These are phyloP conservation scores for Talaromyces thailandensis DNA, from an alignment of 495 filamentous ascomycete genomes.

Conservation along the genomic window DNA sequence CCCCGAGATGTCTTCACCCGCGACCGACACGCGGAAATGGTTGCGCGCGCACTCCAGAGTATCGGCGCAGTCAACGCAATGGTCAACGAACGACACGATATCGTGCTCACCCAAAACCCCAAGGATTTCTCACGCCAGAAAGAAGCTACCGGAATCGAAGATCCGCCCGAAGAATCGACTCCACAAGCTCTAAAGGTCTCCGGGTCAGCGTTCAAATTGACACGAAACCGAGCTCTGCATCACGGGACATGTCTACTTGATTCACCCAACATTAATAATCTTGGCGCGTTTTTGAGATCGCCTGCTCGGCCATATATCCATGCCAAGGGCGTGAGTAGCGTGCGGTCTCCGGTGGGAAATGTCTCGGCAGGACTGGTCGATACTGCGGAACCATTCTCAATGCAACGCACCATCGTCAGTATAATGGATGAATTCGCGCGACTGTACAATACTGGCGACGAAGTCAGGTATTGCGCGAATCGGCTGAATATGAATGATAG, in stretches of 20 bases:
- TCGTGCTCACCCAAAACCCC: conserved; percentile 50
- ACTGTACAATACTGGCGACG: conserved; percentile 20
- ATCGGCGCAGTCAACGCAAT: conserved; percentile 37
- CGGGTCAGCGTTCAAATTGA: conserved; percentile 90
- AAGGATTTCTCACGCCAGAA: conserved; percentile 9
- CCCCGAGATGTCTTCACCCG: conserved; percentile 66
- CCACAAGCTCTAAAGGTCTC: conserved; percentile 65
- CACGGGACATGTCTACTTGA: conserved; percentile 83
- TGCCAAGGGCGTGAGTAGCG: conserved; percentile 87
- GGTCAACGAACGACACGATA: conserved; percentile 91
- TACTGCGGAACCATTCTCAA: conserved; percentile 24
- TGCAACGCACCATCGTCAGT: conserved; percentile 24
- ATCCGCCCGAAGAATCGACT: conserved; percentile 12
- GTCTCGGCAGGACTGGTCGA: conserved; percentile 43
- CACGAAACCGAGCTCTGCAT: conserved; percentile 66
- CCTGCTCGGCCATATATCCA: conserved; percentile 65
- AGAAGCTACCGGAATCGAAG: background rate
- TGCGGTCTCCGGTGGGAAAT: conserved; percentile 76
- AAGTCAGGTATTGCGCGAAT: conserved; percentile 25
- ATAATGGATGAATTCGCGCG: conserved; percentile 27
- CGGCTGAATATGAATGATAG: conserved; percentile 26
- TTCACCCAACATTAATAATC: conserved; percentile 56
- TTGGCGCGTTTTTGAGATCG: conserved; percentile 59
- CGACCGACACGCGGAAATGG: conserved; percentile 84
- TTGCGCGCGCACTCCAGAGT: conserved; percentile 62